Base-by-base conservation (phyloP, 768 basidiomycete species). In the Tricholoma hemisulphureum region DNA sequence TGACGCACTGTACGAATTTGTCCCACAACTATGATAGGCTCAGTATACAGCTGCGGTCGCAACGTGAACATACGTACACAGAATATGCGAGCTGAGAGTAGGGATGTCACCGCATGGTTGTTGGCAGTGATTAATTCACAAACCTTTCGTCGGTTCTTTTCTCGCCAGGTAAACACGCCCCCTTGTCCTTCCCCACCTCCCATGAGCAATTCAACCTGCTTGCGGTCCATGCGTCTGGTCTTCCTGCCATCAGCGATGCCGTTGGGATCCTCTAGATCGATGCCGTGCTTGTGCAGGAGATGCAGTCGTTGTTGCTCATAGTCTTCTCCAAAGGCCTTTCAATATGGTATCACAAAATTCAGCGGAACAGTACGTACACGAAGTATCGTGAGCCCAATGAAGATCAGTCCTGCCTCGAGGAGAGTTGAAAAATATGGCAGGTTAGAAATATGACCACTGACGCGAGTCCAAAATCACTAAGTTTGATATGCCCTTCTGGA, bases 381-480 rank as follows among this genome's bases (percentile, higher is more conserved):
- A 88, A 24, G 93, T 95, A 74, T 98, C 95, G 73, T 98, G 95
- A 20, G 93, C 92, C 95, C 95, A 97, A 74, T 96, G 95, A 58
- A 94, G 81, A 79, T 95, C 90, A 57, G 93, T 91, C 55, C 91
- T 93, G 70, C 65, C 53, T 53, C 48, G 2, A 61, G 24, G 45
- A 14, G 43, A 49, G 29, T 29, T 29, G 26, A n/a, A 28, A n/a
- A 49, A 18, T 24, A 28, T 34, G 41, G 39, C 6, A 43, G 23
- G 51, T 20, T 51, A 28, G 51, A 60, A 43, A 10, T 14, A 34
- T 58, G 56, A 69, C 62, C 48, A 87, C 93, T 77, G 73, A 97
- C 82, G 95, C 95, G 63, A 98, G 79, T 35, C 96, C 96, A 71
- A 98, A 98, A 73, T 98, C 96, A 68, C 91, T 92, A 58, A 98